Percentiles rank a stretch among this genome's conserved stretches.
Conservation (phyloP, 1,284 basidiomycete species). For the Ceratorhiza oryzae-sativae region DNA sequence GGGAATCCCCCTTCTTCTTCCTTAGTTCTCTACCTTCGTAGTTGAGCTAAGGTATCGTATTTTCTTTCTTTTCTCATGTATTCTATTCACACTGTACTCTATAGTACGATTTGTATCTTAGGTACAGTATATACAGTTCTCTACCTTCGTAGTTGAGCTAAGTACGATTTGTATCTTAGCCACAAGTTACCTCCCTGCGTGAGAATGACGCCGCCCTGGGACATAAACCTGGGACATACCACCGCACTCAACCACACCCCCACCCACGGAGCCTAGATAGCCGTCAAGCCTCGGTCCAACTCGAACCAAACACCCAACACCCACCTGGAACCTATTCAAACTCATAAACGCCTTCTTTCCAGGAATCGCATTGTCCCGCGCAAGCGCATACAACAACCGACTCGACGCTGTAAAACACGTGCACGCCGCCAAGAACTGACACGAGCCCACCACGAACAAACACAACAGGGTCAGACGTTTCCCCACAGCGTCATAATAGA, state of each 20-base stretch:
- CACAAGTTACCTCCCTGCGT: too few species aligned
- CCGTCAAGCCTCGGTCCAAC: neutral
- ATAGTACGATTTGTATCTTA: too few species aligned
- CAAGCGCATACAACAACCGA: slow-evolving; percentile 63
- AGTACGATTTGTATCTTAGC: too few species aligned
- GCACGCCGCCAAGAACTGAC: slow-evolving; percentile 64
- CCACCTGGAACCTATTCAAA: slow-evolving; percentile 60
- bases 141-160: too few species aligned
- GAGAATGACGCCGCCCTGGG: neutral
- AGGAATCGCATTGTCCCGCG: slow-evolving; percentile 62
- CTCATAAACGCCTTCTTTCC: slow-evolving; percentile 57
- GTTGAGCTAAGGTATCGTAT: too few species aligned
- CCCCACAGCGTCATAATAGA: slow-evolving; percentile 65
- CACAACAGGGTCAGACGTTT: slow-evolving; percentile 59
- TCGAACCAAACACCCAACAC: neutral
- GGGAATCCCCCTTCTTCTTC: too few species aligned
- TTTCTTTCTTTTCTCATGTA: too few species aligned
- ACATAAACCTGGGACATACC: slow-evolving; percentile 52
- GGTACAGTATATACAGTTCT: too few species aligned
- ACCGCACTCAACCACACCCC: slow-evolving; percentile 58
- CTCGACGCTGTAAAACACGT: slow-evolving; percentile 69
- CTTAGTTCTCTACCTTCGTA: too few species aligned
- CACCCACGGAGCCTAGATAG: slow-evolving; percentile 55
- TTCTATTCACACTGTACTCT: too few species aligned
- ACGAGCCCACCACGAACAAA: slow-evolving; percentile 58